Evolutionary conservation across 2,329 filamentous ascomycete species (phyloP), one percentile per base, ranked within the genome.

Genomic region (Fusarium dlaminii): DNA sequence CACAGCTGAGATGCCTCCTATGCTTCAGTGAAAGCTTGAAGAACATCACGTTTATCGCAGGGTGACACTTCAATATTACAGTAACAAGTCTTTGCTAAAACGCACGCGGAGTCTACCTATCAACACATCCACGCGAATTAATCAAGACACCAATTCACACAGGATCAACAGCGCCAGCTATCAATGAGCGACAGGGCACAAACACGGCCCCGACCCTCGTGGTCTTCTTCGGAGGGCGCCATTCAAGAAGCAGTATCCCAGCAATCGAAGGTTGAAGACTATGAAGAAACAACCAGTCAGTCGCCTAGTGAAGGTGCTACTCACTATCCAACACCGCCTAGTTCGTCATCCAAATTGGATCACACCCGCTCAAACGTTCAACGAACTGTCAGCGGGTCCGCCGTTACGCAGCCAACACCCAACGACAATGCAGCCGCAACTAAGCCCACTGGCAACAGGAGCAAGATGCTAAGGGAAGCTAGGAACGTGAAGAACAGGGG

Each of bases 391-490:
- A 67, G 42, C 71, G 70, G 71, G 70, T 70, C 70, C 32, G 43
- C 58, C 55, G 72, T 75, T 75, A 75, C 72, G 68, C 72, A 75
- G 32, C 65, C 63, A 57, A 64, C 72, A 39, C 37, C 66, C 24
- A 70, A 43, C 46, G 65, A 67, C 29, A 59, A 73, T 36, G 27
- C 65, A 51, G 48, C 55, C 37, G 34, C 22, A 17, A 24, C 48
- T 29, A 75, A 56, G 27, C 30, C 62, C 30, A 54, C 37, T 42
- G 36, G 67, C 22, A 61, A 29, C 29, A 73, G 62, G 34, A 62
- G 40, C 30, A 75, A 55, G 29, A 40, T 48, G 15, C 27, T 30
- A 32, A 70, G 57, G 32, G 69, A 75, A 34, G n/a, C 30, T 14
- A 73, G 49, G 49, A 68, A 61, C 32, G 45, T 54, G 22, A 75